Base-by-base conservation (phyloP, 2,329 filamentous ascomycete species). In the Penicillium sp. region DNA sequence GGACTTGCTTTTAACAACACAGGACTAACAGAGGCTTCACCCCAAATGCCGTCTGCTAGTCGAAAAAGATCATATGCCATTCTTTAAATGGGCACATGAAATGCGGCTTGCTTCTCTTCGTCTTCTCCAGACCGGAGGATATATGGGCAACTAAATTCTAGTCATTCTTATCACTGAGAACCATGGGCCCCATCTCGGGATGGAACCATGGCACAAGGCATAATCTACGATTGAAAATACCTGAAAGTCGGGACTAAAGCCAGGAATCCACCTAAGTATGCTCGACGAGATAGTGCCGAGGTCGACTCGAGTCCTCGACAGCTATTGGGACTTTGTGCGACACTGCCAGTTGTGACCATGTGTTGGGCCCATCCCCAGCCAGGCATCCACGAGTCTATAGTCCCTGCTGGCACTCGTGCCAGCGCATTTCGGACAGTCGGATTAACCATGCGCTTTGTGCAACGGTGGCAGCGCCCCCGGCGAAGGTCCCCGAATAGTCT, bases 401-500 rank as follows among this genome's bases (percentile, higher is more conserved):
- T 49, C 20, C 47, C 34, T 49, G 47, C 31, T 37, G 39, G 28
- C 47, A 35, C 25, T 39, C 34, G 39, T 55, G 54, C 54, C 58
- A 56, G 43, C 48, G 15, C 58, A 53, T 7, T 20, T 42, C 34
- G 37, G 28, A 45, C 41, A 20, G 35, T 54, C 47, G 22, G 54
- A 53, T 53, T 57, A 49, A 41, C 54, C 54, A 53, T 47, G 48
- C 42, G 51, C 51, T 41, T 25, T 57, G 37, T 48, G 42, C 43
- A 48, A 53, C 35, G 20, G 14, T 31, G 34, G 48, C 17, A 42
- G 38, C n/a, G 8, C 34, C 34, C 25, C 34, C 38, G 17, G 14
- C 34, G 41, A 39, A 12, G 14, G 54, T 35, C 31, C 39, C 22
- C 35, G 35, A 34, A 15, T 35, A 41, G 22, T 42, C 35, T 12